These are phyloP conservation scores for Polytolypa hystricis DNA, from an alignment of 2,329 filamentous ascomycete species.

Conservation along the genomic window DNA sequence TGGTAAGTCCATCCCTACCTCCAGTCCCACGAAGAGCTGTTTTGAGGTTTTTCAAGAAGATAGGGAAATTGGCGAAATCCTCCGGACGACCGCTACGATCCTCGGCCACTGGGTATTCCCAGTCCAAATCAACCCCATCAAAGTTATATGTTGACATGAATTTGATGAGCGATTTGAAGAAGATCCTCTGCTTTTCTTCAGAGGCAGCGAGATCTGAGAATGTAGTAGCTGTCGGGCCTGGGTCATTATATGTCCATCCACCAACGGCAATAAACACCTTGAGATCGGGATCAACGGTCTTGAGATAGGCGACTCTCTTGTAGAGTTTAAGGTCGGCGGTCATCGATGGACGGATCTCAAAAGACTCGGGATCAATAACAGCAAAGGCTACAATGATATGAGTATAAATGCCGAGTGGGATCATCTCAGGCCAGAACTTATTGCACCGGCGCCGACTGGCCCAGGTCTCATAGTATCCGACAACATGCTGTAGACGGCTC, in stretches of 20 bases:
- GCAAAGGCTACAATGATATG: conserved; percentile 30
- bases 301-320: conserved; percentile 20
- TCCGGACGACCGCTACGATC: conserved; percentile 26
- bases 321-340: conserved; percentile 12
- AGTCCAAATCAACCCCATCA: conserved; percentile 39
- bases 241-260: conserved; percentile 32
- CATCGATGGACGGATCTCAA: conserved; percentile 17
- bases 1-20: conserved; percentile 10
- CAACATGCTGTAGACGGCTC: conserved; percentile 9
- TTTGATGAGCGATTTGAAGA: conserved; percentile 25
- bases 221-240: conserved; percentile 14
- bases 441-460: conserved; percentile 14
- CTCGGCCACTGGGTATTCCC: conserved; percentile 30
- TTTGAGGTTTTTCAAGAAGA: conserved; percentile 13
- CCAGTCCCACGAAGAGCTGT: conserved; percentile 9
- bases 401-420: conserved; percentile 12
- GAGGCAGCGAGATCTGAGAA: conserved; percentile 16
- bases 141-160: conserved; percentile 37
- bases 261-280: conserved; percentile 29
- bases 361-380: conserved; percentile 28
- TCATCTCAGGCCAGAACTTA: conserved; percentile 11
- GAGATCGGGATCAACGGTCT: conserved; percentile 18
- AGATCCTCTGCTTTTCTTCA: conserved; percentile 16
- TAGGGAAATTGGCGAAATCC: conserved; percentile 26
- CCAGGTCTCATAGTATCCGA: conserved; percentile 31